phyloP scores from a whole-genome alignment of 192 early-diverging fungal genomes.

The Pilaira anomala region DNA sequence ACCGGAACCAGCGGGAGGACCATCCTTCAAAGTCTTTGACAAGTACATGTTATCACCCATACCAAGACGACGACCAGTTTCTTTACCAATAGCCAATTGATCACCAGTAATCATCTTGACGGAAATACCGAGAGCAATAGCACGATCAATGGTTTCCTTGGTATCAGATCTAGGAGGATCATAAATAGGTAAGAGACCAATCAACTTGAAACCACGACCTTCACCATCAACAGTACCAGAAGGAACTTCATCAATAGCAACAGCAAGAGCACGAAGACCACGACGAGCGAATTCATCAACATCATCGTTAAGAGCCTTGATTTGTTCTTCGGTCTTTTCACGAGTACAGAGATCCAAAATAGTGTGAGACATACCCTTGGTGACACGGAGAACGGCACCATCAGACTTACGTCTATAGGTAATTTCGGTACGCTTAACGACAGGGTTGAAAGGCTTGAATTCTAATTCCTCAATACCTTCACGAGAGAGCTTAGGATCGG shows the following conservation, averaged over 20 bases:
- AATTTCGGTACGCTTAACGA: conserved; percentile 71
- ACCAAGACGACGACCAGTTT: conserved; percentile 69
- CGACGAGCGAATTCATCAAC: conserved; percentile 66
- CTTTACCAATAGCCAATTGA: conserved; percentile 72
- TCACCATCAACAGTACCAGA: conserved; percentile 56
- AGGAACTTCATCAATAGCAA: conserved; percentile 66
- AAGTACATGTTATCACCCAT: conserved; percentile 75
- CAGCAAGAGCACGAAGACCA: conserved; percentile 74
- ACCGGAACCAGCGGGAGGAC: conserved; percentile 57
- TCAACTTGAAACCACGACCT: conserved; percentile 63
- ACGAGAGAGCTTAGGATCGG: conserved; percentile 54
- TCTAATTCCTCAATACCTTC: conserved; percentile 63
- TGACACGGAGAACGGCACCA: conserved; percentile 61
- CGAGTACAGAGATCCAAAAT: conserved; percentile 70
- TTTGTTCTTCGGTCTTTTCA: conserved; percentile 58
- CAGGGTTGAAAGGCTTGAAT: conserved; percentile 77
- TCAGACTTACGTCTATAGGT: conserved; percentile 61
- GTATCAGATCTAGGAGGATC: conserved; percentile 80
- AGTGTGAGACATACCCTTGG: conserved; percentile 75
- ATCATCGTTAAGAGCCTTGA: conserved; percentile 48
- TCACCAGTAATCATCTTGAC: conserved; percentile 97
- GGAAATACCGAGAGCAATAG: conserved; percentile 65
- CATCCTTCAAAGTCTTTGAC: conserved; percentile 58
- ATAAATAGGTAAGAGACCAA: conserved; percentile 71
- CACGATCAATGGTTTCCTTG: conserved; percentile 74